Percentiles rank a stretch among this genome's conserved stretches.
Conservation (phyloP, 345 rosid genomes). For the Limnanthes douglasii region DNA sequence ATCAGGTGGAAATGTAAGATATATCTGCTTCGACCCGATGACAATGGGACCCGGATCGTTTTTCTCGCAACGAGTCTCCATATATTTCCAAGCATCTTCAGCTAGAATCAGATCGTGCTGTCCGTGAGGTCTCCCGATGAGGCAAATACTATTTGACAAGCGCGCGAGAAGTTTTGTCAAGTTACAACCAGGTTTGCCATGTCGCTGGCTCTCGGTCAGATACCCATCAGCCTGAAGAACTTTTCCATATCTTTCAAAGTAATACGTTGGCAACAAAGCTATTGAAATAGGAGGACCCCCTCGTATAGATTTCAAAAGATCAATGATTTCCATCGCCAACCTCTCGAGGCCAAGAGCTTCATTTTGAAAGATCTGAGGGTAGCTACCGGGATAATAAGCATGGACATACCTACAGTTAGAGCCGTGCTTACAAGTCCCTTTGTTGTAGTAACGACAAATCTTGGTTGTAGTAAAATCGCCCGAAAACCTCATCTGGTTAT, state of each 20-base stretch:
- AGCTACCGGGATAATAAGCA: slow-evolving; percentile 21
- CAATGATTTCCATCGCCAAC: slow-evolving; percentile 34
- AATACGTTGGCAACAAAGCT: slow-evolving; percentile 52
- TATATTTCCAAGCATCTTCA: slow-evolving; percentile 34
- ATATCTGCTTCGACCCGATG: slow-evolving; percentile 45
- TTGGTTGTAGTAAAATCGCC: slow-evolving; percentile 20
- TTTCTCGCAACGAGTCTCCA: slow-evolving; percentile 25
- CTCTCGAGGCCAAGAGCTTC: slow-evolving; percentile 23
- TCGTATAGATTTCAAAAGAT: slow-evolving; percentile 36
- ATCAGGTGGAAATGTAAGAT: slow-evolving; percentile 52
- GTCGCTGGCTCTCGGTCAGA: slow-evolving; percentile 62
- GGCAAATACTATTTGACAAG: slow-evolving; percentile 22
- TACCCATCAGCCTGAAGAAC: slow-evolving; percentile 59
- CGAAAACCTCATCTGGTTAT: slow-evolving; percentile 25
- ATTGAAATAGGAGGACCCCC: slow-evolving; percentile 58
- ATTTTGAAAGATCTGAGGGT: slow-evolving; percentile 13
- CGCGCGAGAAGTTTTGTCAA: slow-evolving; percentile 53
- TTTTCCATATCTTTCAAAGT: slow-evolving; percentile 46
- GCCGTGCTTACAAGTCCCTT: slow-evolving; percentile 58
- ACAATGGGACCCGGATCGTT: slow-evolving; percentile 27
- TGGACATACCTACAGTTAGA: slow-evolving; percentile 44
- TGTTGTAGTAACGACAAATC: slow-evolving; percentile 46
- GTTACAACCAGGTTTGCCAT: slow-evolving; percentile 56
- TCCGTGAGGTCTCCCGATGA: slow-evolving; percentile 66
- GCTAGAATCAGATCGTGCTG: slow-evolving; percentile 51